Evolutionary conservation across 2,329 filamentous ascomycete genomes (phyloP).

Genomic region (Dryadomyces sulphureus): DNA sequence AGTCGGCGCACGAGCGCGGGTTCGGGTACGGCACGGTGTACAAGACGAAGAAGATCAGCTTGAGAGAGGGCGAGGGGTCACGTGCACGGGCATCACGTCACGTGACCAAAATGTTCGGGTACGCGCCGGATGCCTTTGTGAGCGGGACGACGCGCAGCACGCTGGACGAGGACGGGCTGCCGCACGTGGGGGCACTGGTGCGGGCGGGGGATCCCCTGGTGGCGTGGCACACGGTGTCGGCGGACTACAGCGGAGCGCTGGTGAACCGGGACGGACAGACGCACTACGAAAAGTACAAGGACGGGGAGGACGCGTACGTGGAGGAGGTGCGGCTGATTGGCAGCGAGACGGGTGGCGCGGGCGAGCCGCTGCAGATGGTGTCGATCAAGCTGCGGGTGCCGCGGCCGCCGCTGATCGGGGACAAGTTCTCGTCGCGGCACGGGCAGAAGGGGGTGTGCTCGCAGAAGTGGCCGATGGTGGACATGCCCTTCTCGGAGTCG

Average conservation of each 20-base stretch:
- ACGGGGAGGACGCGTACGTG: constrained; percentile 72
- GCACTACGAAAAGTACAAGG: constrained; percentile 89
- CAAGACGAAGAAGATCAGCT: constrained; percentile 85
- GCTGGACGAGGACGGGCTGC: constrained; percentile 79
- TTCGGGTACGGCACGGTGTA: constrained; percentile 95
- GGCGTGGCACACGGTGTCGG: constrained; percentile 77
- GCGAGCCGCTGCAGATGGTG: constrained; percentile 72
- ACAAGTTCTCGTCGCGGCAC: constrained; percentile 98
- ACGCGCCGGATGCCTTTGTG: constrained; percentile 62
- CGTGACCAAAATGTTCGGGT: constrained; percentile 76
- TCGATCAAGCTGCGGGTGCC: constrained; percentile 90
- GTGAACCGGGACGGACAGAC: constrained; percentile 77
- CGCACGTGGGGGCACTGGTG: constrained; percentile 63
- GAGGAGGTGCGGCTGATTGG: constrained; percentile 90
- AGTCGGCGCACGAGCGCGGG: constrained; percentile 86
- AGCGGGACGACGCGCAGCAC: constrained; percentile 54
- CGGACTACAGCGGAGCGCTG: constrained; percentile 62
- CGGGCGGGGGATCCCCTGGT: constrained; percentile 72
- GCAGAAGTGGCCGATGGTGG: constrained; percentile 83
- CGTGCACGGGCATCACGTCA: constrained; percentile 51
- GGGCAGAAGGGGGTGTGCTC: constrained; percentile 96
- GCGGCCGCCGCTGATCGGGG: constrained; percentile 81
- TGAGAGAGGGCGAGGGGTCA: constrained; percentile 55
- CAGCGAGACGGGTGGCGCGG: constrained; percentile 51
- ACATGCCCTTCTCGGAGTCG: constrained; percentile 94